These are phyloP conservation scores for Fusarium pseudonygamai DNA, from an alignment of 2,329 filamentous ascomycete species.

Conservation along the genomic window DNA sequence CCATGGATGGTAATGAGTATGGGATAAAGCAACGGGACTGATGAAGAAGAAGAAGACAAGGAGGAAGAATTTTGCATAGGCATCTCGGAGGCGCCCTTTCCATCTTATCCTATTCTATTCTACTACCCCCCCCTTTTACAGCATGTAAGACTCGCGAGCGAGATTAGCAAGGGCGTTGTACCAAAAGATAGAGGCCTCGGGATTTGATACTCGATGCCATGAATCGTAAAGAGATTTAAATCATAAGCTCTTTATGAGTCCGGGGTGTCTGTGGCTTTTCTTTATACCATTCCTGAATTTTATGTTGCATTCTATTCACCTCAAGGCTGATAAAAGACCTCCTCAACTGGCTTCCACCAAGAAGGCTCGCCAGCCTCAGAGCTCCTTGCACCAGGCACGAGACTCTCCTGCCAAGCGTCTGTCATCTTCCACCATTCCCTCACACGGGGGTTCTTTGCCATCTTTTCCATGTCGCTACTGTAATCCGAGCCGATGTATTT, in stretches of 20 bases:
- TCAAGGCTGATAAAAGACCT: conserved; percentile 72
- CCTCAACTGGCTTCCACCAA: conserved; percentile 76
- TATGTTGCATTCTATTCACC: background rate
- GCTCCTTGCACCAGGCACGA: conserved; percentile 67
- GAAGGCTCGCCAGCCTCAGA: conserved; percentile 67
- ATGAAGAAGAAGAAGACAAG: conserved; percentile 27
- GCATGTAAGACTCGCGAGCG: conserved; percentile 44
- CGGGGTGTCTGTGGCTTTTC: background rate
- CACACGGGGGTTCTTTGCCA: conserved; percentile 77
- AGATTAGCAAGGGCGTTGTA: conserved; percentile 46
- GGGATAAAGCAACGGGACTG: conserved; percentile 21
- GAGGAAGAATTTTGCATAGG: conserved; percentile 39
- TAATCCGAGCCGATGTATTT: conserved; percentile 82
- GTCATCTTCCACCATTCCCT: conserved; percentile 86
- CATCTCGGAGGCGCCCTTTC: conserved; percentile 29
- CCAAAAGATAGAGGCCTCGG: conserved; percentile 27
- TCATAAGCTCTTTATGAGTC: background rate
- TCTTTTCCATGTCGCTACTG: conserved; percentile 78
- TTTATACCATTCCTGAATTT: background rate
- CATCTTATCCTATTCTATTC: conserved; percentile 34
- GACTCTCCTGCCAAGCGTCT: conserved; percentile 75
- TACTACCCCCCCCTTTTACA: conserved; percentile 23
- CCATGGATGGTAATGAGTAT: conserved; percentile 37
- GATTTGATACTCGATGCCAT: conserved; percentile 37
- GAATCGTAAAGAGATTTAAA: conserved; percentile 10